Evolutionary conservation across 129 eudicot genomes (phyloP), one percentile per base, ranked within the genome.

Genomic region (Chrysanthemum seticuspe): DNA sequence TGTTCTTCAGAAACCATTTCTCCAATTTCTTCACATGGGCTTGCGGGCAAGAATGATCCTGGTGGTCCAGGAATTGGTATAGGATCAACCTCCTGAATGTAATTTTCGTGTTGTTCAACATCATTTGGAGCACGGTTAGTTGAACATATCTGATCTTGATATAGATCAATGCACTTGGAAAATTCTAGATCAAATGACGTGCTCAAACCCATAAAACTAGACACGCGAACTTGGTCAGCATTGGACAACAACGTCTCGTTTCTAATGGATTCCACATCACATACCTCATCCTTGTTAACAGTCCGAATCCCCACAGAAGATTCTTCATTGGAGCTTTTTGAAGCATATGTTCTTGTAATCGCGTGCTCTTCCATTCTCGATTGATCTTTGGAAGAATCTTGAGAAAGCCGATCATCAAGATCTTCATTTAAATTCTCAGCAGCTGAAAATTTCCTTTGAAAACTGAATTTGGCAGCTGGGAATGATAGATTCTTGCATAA

Each of bases 61-160:
- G 98, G 98, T 0, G 97, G 98, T 23, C 92, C 97, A 0, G 98
- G 97, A 74, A 93, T 87, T 12, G 90, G 89, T 36, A 93, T 93
- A 1, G 90, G 88, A 45, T 93, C 95, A 59, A 85, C 87, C 29
- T 79, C 85, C 14, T 57, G 76, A 80, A 80, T 78, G 85, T 83
- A 87, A 75, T 68, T 76, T 68, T 84, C 84, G 27, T 79, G 84
- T 44, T 84, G 81, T 49, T 78, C 82, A 50, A 78, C 73, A 65
- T 78, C 87, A 34, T 34, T 74, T 56, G 78, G 78, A 45, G 82
- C 77, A 1, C 62, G 77, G 65, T 78, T 82, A 70, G 67, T 62
- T 14, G 82, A 71, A 71, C 82, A 71, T 75, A 83, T 69, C 59
- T 73, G 81, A 31, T 84, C 80, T 23, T 51, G 66, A 77, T 77